Conservation (phyloP, 495 filamentous ascomycete species). For the Bombardia bombarda region DNA sequence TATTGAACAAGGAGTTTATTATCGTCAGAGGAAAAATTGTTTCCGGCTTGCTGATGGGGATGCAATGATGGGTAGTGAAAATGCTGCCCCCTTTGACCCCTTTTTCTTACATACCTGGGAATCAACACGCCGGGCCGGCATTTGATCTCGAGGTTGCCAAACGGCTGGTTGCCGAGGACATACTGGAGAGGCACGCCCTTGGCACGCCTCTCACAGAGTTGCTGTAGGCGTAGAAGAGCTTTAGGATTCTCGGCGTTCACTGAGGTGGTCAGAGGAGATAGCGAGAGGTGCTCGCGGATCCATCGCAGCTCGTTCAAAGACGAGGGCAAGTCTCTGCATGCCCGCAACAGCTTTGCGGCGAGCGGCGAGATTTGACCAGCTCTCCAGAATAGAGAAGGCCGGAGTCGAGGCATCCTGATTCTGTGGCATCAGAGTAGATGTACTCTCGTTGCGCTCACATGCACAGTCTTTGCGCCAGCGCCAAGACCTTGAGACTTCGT, state of each 20-base stretch:
- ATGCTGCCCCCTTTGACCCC: not conserved
- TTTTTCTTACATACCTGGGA: slow-evolving; percentile 50
- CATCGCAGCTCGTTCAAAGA: slow-evolving; percentile 79
- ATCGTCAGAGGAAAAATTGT: not conserved
- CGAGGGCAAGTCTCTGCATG: slow-evolving; percentile 58
- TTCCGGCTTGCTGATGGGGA: not conserved
- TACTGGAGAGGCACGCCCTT: slow-evolving; percentile 78
- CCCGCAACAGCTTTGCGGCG: slow-evolving; percentile 58
- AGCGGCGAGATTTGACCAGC: slow-evolving; percentile 50
- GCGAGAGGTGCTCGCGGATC: slow-evolving; percentile 54
- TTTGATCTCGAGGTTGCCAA: slow-evolving; percentile 73
- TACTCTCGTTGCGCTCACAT: too few species aligned
- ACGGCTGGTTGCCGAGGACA: slow-evolving; percentile 80
- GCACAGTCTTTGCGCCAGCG: too few species aligned
- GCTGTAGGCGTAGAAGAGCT: slow-evolving; percentile 22
- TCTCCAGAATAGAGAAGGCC: slow-evolving; percentile 46
- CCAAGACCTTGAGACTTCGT: too few species aligned
- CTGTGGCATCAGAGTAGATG: too few species aligned
- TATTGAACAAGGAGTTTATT: too few species aligned
- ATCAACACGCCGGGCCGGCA: slow-evolving; percentile 75
- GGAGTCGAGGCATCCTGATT: slow-evolving; percentile 88
- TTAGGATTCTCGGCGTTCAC: not conserved
- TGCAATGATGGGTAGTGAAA: not conserved
- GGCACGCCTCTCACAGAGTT: slow-evolving; percentile 50
- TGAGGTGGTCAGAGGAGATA: slow-evolving; percentile 2